A percentile compares a stretch with the other conserved stretches of the same genome.
These are phyloP conservation scores for Tricholoma matsutake DNA, from an alignment of 768 basidiomycete species.

Conservation along the genomic window DNA sequence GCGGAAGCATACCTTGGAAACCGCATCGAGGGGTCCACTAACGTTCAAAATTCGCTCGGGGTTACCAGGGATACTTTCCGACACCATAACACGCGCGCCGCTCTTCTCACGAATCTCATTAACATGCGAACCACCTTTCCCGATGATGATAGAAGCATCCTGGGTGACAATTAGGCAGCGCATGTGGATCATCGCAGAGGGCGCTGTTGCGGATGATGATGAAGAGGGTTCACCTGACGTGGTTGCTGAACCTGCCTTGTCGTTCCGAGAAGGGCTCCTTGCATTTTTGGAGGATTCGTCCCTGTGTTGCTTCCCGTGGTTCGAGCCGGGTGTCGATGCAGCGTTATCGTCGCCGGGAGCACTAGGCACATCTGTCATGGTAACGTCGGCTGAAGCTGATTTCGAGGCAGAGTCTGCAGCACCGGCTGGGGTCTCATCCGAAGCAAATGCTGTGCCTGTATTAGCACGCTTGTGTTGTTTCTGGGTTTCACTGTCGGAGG, in stretches of 20 bases:
- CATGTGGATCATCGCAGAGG: conserved; percentile 91
- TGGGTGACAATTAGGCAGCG: conserved; percentile 98
- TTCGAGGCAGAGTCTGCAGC: conserved; percentile 43
- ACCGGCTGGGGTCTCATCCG: conserved; percentile 60
- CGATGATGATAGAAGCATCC: conserved; percentile 99
- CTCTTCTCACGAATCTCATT: conserved; percentile 99
- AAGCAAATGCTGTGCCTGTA: conserved; percentile 61
- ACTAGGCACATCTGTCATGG: conserved; percentile 59
- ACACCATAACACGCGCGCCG: conserved; percentile 94
- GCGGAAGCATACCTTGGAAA: conserved; percentile 77
- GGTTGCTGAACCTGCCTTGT: conserved; percentile 43
- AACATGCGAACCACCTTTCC: conserved; percentile 92
- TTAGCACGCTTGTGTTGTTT: conserved; percentile 84
- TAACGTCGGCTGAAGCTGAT: conserved; percentile 53
- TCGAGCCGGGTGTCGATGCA: conserved; percentile 51
- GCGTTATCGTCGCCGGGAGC: conserved; percentile 54
- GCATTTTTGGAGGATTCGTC: conserved; percentile 37
- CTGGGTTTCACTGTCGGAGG: conserved; percentile 75
- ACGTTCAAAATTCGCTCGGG: conserved; percentile 99
- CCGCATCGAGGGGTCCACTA: conserved; percentile 95
- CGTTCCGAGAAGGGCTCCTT: conserved; percentile 29
- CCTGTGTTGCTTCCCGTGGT: conserved; percentile 39
- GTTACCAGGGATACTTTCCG: conserved; percentile 97
- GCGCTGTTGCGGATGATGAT: conserved; percentile 46
- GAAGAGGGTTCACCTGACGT: conserved; percentile 51